Percentiles rank a stretch among this genome's conserved stretches.
Evolutionary conservation across 768 basidiomycete genomes (phyloP).

Genomic region (Rhodotorula kratochvilovae): DNA sequence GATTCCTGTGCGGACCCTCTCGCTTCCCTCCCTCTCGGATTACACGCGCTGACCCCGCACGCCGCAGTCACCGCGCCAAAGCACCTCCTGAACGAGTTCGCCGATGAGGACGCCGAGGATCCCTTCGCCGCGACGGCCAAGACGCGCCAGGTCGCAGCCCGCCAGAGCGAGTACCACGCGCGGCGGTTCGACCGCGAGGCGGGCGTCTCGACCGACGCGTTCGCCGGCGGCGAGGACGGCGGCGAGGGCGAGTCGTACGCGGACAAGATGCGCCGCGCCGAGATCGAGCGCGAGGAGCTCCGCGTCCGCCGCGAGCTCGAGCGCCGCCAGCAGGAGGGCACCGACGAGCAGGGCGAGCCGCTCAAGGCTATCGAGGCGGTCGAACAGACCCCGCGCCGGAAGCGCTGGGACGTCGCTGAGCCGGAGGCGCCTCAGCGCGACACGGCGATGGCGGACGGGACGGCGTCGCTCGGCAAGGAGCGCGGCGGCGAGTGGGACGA

Average conservation of each 20-base stretch:
- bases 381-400: slow-evolving; percentile 61
- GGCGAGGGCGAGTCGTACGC: slow-evolving; percentile 66
- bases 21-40: background rate
- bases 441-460: slow-evolving; percentile 58
- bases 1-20: slow-evolving; percentile 4
- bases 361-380: slow-evolving; percentile 66
- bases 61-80: slow-evolving; percentile 67
- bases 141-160: slow-evolving; percentile 84
- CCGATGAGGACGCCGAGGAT: slow-evolving; percentile 80
- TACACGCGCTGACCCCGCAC: background rate
- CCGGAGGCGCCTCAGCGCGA: slow-evolving; percentile 45
- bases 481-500: slow-evolving; percentile 59
- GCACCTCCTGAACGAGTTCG: slow-evolving; percentile 91
- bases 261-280: slow-evolving; percentile 98
- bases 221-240: slow-evolving; percentile 59
- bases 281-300: slow-evolving; percentile 88
- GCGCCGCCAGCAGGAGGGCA: slow-evolving; percentile 71
- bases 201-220: slow-evolving; percentile 54
- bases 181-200: slow-evolving; percentile 80
- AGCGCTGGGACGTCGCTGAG: too few relatives aligned
- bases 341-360: slow-evolving; percentile 57
- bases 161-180: slow-evolving; percentile 92
- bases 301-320: slow-evolving; percentile 73
- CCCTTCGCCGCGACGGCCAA: slow-evolving; percentile 75
- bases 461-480: slow-evolving; percentile 59